Evolutionary conservation across 768 basidiomycete species (phyloP), one percentile per base, ranked within the genome.

Genomic region (Rickenella mellea): DNA sequence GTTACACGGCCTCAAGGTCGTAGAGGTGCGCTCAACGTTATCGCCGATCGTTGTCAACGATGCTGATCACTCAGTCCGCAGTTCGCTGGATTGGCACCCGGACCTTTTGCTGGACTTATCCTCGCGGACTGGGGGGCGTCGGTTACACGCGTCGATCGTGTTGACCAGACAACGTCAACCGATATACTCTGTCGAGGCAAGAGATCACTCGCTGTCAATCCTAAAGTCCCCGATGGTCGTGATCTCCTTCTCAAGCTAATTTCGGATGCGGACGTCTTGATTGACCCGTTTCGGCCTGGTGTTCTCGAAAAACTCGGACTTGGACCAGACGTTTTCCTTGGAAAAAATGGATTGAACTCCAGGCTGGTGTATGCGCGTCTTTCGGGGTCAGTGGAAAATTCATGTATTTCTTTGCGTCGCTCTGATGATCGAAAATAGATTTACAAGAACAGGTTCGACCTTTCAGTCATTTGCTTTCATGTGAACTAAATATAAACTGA

Each of bases 31-130:
- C 33, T n/a, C 14, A 19, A 17, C 33, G 24, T 36, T 36, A 17
- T 15, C 15, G 29, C 15, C 10, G 19, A 17, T 36, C 11, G 19
- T 22, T 36, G 24, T 3, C 7, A 3, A 36, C 33, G 33, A 6
- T 22, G 15, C 33, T 36, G 9, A 17, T 22, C 7, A 11, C 15
- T 6, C 33, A 3, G 6, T 22, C 19, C 33, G n/a, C 33, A 89
- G 83, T 86, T 89, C 53, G 86, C 80, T 21, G 87, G 86, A 24
- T 69, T 90, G 21, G 87, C 86, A 3, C 87, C 87, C 1, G 86
- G 76, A 1, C 86, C 87, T 0, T 89, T 85, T 50, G 76, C 83
- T 7, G 84, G 83, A 22, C 69, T 89, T 31, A 55, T 89, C 33
- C 70, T 91, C 26, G 78, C 85, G 2, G 86, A 89, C 60, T 78